Percentiles rank a stretch among this genome's conserved stretches.
Evolutionary conservation across 2,329 filamentous ascomycete genomes (phyloP).

Genomic region (Alternaria dauci): DNA sequence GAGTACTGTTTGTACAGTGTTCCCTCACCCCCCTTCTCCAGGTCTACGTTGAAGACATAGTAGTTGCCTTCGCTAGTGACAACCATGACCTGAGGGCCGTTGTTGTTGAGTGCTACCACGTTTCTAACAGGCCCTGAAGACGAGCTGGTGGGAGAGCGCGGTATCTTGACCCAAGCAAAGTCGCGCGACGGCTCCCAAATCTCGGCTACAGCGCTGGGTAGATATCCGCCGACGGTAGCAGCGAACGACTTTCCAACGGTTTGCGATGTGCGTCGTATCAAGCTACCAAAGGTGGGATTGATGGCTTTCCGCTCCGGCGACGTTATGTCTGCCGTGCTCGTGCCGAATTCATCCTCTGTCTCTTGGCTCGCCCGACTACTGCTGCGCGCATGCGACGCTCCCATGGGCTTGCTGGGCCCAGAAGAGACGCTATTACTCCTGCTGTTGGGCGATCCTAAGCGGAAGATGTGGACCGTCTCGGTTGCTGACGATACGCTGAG

Average conservation of each 20-base stretch:
- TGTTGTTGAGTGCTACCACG: slow-evolving; percentile 97
- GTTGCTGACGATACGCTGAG: slow-evolving; percentile 95
- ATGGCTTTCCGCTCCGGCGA: slow-evolving; percentile 49
- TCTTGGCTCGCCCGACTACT: slow-evolving; percentile 54
- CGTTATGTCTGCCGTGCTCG: slow-evolving; percentile 42
- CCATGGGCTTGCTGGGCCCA: slow-evolving; percentile 29
- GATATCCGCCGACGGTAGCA: slow-evolving; percentile 87
- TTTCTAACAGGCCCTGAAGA: slow-evolving; percentile 71
- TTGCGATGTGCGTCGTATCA: slow-evolving; percentile 93
- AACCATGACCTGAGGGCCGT: slow-evolving; percentile 95
- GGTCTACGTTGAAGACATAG: slow-evolving; percentile 93
- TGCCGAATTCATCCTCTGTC: slow-evolving; percentile 53
- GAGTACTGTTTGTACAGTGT: slow-evolving; percentile 91
- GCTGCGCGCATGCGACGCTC: slow-evolving; percentile 52
- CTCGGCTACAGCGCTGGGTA: slow-evolving; percentile 92
- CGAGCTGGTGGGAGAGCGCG: slow-evolving; percentile 62
- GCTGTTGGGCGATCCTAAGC: slow-evolving; percentile 61
- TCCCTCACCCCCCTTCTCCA: slow-evolving; percentile 93
- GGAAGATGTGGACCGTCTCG: slow-evolving; percentile 97
- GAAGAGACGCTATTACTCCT: slow-evolving; percentile 48
- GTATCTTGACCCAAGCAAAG: slow-evolving; percentile 96
- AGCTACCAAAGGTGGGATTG: slow-evolving; percentile 84
- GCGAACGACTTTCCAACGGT: slow-evolving; percentile 90
- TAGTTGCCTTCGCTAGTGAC: slow-evolving; percentile 96
- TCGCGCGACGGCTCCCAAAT: slow-evolving; percentile 97